Evolutionary conservation across 2,329 filamentous ascomycete species (phyloP), one percentile per base, ranked within the genome.

Genomic region (Neofusicoccum parvum): DNA sequence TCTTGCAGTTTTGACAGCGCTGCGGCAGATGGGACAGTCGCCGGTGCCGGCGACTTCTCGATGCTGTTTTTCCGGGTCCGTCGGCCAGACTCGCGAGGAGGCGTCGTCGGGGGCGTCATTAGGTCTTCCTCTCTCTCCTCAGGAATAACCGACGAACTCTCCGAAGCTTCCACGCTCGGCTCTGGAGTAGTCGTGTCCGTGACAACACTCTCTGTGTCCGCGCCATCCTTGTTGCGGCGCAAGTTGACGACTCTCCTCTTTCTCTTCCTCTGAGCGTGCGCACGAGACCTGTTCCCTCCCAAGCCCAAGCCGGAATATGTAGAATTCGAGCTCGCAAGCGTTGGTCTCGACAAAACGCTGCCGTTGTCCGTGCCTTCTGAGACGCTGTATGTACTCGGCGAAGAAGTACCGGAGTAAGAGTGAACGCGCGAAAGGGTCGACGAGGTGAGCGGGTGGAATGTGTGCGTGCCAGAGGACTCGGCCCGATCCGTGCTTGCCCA

Each of bases 161-260:
- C 81, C 6, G 88, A 87, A 0, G 85, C 82, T 11, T 84, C 81
- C 27, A 88, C 80, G 15, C 87, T 89, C 27, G 80, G 80, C 14
- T 76, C 72, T 50, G 82, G 82, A 15, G 78, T 81, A 11, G 76
- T 79, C 27, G 83, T 84, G 11, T 81, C 81, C 12, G 86, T 86
- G 43, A 83, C 86, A 34, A 81, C 76, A 45, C 80, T 81, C 32
- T 83, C 83, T 36, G 74, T 77, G 45, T 81, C 80, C 60, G 75
- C 76, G 12, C 74, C 77, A 66, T 84, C 83, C 71, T 85, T 86
- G 68, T 86, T 82, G 67, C 85, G 87, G n/a, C 92, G 86, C 14
- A 96, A 82, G 72, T 96, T 92, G 67, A 96, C 91, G 14, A 96
- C 89, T 20, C 92, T 85, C 66, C 87, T 92, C 85, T 94, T 96